These are phyloP conservation scores for Ambrosia artemisiifolia DNA, from an alignment of 129 eudicot species.

Conservation along the genomic window DNA sequence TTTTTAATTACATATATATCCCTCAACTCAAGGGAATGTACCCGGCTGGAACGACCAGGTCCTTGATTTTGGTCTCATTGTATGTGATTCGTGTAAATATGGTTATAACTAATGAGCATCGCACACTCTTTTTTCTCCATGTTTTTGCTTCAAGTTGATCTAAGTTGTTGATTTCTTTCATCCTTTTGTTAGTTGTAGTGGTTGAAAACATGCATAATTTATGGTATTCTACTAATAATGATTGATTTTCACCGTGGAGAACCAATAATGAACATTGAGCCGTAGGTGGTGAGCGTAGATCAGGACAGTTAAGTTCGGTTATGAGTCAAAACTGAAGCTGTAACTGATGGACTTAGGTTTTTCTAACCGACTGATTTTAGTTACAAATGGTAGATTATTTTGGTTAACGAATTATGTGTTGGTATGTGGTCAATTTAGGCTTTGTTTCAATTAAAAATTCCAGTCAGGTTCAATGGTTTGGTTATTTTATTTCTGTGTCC, in stretches of 20 bases:
- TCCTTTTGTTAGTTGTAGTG: constrained; percentile 50
- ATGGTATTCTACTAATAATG: neutral
- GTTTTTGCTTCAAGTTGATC: constrained; percentile 24
- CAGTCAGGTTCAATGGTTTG: no score
- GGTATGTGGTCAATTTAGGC: no score
- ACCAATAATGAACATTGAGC: neutral
- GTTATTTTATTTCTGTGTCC: no score
- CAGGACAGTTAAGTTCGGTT: neutral
- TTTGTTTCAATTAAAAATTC: no score
- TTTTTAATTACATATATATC: constrained; percentile 23
- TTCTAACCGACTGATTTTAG: neutral
- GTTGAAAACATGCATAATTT: constrained; percentile 39
- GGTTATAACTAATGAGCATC: constrained; percentile 29
- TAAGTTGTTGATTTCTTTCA: constrained; percentile 46
- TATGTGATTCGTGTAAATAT: constrained; percentile 28
- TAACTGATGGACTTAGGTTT: neutral
- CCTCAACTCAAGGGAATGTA: constrained; percentile 32
- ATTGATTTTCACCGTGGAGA: neutral
- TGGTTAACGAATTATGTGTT: no score
- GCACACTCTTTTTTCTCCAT: constrained; percentile 29
- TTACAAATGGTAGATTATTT: no score
- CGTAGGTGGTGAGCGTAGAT: neutral
- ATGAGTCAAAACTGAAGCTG: neutral
- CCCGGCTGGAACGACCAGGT: constrained; percentile 33
- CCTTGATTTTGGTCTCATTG: constrained; percentile 36